phyloP scores from a whole-genome alignment of 805 yeast species.

The Maudiozyma barnettii region DNA sequence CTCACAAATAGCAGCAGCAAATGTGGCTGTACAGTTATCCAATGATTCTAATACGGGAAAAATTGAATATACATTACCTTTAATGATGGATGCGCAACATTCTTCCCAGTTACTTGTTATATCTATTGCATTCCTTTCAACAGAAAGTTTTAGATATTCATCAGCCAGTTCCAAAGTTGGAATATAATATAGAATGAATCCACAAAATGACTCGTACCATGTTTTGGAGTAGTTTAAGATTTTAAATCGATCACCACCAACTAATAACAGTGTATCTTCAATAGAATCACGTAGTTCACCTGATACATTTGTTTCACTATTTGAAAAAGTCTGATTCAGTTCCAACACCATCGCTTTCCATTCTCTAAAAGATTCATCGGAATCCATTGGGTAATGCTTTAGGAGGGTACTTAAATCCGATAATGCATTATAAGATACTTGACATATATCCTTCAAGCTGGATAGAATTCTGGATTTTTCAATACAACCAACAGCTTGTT shows the following conservation, averaged over 20 bases:
- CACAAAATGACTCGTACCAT: slow-evolving; percentile 62
- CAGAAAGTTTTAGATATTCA: slow-evolving; percentile 34
- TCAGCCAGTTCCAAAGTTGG: slow-evolving; percentile 37
- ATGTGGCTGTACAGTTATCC: slow-evolving; percentile 57
- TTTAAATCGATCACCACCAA: slow-evolving; percentile 34
- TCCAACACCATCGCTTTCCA: slow-evolving; percentile 31
- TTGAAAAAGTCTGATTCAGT: slow-evolving; percentile 18
- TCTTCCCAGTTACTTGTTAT: slow-evolving; percentile 41
- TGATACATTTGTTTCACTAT: slow-evolving; percentile 16
- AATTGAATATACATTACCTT: slow-evolving; percentile 47
- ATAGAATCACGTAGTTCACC: slow-evolving; percentile 25
- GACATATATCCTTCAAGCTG: slow-evolving; percentile 15
- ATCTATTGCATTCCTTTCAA: slow-evolving; percentile 30
- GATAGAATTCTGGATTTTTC: slow-evolving; percentile 17
- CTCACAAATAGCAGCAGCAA: slow-evolving; percentile 51
- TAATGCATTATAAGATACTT: slow-evolving; percentile 22
- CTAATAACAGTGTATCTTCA: slow-evolving; percentile 25
- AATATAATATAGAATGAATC: slow-evolving; percentile 50
- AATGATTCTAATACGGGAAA: slow-evolving; percentile 49
- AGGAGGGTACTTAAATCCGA: slow-evolving; percentile 28
- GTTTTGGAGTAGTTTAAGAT: slow-evolving; percentile 43
- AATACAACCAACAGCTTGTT: slow-evolving; percentile 38
- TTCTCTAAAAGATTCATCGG: slow-evolving; percentile 27
- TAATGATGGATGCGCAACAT: slow-evolving; percentile 46
- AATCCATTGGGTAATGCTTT: slow-evolving; percentile 30